These are phyloP conservation scores for Cucumis sativus DNA, from an alignment of 306 rosid species.

Conservation along the genomic window Cucumber_9930_V3 NC_026661.2:12618501-12619000, in stretches of 20 bases:
- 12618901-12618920: slow-evolving; percentile 80
- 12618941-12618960: slow-evolving; percentile 78
- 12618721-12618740: slow-evolving; percentile 30
- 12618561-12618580: slow-evolving; percentile 70
- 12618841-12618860: slow-evolving; percentile 54
- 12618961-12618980: slow-evolving; percentile 76
- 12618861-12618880: slow-evolving; percentile 74
- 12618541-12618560: slow-evolving; percentile 54
- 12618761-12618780: slow-evolving; percentile 44
- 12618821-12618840: slow-evolving; percentile 69
- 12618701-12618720: slow-evolving; percentile 77
- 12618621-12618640: slow-evolving; percentile 91
- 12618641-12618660: slow-evolving; percentile 75
- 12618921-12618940: slow-evolving; percentile 71
- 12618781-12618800: slow-evolving; percentile 59
- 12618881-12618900: slow-evolving; percentile 44
- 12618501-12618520: slow-evolving; percentile 53
- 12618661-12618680: slow-evolving; percentile 43
- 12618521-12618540: slow-evolving; percentile 27
- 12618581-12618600: slow-evolving; percentile 81
- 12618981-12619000: slow-evolving; percentile 68
- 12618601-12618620: slow-evolving; percentile 47
- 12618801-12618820: slow-evolving; percentile 81
- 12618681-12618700: slow-evolving; percentile 53
- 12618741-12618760: slow-evolving; percentile 65